Conservation (phyloP, 2,329 filamentous ascomycete species). For the Xylariaceae sp. region DNA sequence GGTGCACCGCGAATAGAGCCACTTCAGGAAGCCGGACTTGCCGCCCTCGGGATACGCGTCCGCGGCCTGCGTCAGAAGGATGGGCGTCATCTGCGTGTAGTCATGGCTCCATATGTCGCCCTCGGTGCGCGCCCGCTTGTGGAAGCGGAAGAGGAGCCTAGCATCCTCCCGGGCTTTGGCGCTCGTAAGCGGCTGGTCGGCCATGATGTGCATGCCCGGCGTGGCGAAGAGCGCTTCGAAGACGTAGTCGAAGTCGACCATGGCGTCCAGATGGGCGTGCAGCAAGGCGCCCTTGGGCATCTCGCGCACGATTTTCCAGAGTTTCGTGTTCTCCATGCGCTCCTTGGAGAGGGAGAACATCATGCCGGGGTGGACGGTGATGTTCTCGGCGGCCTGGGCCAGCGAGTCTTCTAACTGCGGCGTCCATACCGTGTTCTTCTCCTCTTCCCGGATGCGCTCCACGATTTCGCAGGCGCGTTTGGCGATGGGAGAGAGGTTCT, state of each 20-base stretch:
- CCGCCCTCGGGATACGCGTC: conserved; percentile 75
- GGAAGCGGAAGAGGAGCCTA: conserved; percentile 64
- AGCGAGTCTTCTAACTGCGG: conserved; percentile 70
- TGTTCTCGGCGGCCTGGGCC: conserved; percentile 59
- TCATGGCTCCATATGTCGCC: conserved; percentile 64
- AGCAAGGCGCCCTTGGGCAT: conserved; percentile 90
- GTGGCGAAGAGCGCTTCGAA: conserved; percentile 71
- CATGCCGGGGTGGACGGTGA: conserved; percentile 81
- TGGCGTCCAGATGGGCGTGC: conserved; percentile 88
- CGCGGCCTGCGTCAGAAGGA: conserved; percentile 66
- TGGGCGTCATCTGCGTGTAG: conserved; percentile 62
- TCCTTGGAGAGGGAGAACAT: conserved; percentile 87
- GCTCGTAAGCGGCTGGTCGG: conserved; percentile 58
- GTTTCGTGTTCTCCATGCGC: conserved; percentile 80
- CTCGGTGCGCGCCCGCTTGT: conserved; percentile 47
- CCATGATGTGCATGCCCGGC: conserved; percentile 73
- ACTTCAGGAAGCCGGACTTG: conserved; percentile 70
- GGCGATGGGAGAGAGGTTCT: conserved; percentile 78
- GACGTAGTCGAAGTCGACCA: conserved; percentile 84
- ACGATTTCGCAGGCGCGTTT: conserved; percentile 79
- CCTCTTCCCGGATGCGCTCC: conserved; percentile 74
- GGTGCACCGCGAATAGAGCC: conserved; percentile 74
- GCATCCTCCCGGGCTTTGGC: conserved; percentile 56
- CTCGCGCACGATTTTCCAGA: conserved; percentile 81
- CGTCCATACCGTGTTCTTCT: conserved; percentile 78